Percentiles rank a stretch among this genome's conserved stretches.
These are phyloP conservation scores for Stygiomarasmius scandens DNA, from an alignment of 1,284 basidiomycete genomes.

Conservation along the genomic window DNA sequence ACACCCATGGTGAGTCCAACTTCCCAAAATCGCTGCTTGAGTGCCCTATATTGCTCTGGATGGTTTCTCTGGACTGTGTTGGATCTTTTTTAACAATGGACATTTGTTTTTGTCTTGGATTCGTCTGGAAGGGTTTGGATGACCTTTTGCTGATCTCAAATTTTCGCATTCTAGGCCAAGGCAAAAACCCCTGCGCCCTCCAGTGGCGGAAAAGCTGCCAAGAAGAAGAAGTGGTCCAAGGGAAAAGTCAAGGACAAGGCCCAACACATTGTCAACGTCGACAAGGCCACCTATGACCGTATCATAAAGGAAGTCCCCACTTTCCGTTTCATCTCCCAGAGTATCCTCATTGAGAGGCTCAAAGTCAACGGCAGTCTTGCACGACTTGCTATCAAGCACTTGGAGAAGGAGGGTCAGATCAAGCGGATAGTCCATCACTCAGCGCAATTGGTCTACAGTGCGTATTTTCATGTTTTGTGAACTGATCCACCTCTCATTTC, in stretches of 20 bases:
- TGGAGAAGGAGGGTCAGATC: constrained; percentile 95
- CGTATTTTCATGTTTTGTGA: constrained; percentile 35
- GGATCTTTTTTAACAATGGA: constrained; percentile 2
- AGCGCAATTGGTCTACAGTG: constrained; percentile 92
- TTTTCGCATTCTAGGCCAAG: constrained; percentile 59
- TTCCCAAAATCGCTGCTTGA: background rate
- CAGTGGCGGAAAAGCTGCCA: constrained; percentile 80
- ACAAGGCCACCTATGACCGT: constrained; percentile 91
- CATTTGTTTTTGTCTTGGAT: constrained; percentile 13
- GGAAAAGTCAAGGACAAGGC: constrained; percentile 99
- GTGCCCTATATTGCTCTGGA: background rate
- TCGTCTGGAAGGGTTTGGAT: constrained; percentile 12
- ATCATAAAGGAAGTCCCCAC: constrained; percentile 99
- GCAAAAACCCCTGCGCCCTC: constrained; percentile 75
- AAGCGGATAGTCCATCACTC: constrained; percentile 97
- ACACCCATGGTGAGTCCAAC: constrained; percentile 6
- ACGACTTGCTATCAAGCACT: constrained; percentile 89
- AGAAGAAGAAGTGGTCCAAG: constrained; percentile 99
- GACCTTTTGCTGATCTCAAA: constrained; percentile 2
- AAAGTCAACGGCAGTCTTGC: constrained; percentile 97
- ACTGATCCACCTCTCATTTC: constrained; percentile 11
- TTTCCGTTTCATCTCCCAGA: constrained; percentile 98
- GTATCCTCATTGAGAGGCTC: constrained; percentile 96
- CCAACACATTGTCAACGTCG: constrained; percentile 90
- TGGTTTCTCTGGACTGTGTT: background rate